Evolutionary conservation across 257 asterid species (phyloP), one percentile per base, ranked within the genome.

Genomic region (Solanum neorickii): DNA sequence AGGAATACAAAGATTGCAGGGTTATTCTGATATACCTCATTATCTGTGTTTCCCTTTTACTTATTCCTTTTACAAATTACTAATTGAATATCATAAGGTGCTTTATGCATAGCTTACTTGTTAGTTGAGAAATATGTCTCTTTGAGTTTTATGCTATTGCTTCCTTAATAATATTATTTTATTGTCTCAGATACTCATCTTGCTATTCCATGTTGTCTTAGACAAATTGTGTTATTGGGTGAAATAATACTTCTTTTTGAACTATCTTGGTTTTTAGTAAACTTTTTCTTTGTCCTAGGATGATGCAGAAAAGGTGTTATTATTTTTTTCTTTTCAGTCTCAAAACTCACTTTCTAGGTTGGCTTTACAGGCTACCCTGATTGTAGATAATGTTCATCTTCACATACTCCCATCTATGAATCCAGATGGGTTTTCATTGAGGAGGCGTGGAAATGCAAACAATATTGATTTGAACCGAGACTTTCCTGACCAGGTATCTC

Each of bases 401-500:
- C 98, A 95, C 89, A 89, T 95, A 87, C 97, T 95, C 88, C 98
- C 98, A 84, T 90, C 98, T 49, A 92, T 94, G 94, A 95, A 95
- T 88, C 98, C 98, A 72, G 98, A 95, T 89, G 98, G 98, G 60
- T 94, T 80, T 91, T 77, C 93, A 44, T 72, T 90, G 83, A 94
- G 95, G 88, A 88, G 88, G 90, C 98, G 98, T 13, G 93, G 92
- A 41, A 95, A 95, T 87, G 97, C 96, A 56, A 94, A 95, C 88
- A 87, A 92, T 89, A 88, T 95, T 86, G 98, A 95, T 85, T 82
- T 95, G 87, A 95, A 95, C 90, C 94, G 98, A 83, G 97, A 95
- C 92, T 95, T 95, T 87, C 98, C 98, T 3, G 98, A 95, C 87
- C 98, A 94, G 98, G 98, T 95, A 88, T 83, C 87, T 88, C 83